Conservation (phyloP, 768 basidiomycete species). For the Steccherinum ochraceum region DNA sequence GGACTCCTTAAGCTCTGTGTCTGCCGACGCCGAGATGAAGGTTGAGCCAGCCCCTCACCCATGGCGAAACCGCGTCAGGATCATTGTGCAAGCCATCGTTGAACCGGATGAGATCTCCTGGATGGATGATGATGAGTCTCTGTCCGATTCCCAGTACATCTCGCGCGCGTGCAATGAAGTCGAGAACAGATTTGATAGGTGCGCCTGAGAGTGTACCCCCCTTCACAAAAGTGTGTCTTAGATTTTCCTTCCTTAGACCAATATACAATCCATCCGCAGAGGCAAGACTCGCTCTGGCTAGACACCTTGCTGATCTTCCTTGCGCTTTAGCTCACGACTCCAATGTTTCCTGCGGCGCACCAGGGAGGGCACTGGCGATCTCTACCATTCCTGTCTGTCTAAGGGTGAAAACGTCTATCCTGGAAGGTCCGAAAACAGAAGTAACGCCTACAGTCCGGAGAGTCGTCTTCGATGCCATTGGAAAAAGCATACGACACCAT, state of each 20-base stretch:
- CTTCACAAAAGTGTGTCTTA: no score
- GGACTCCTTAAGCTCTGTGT: not conserved
- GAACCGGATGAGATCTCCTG: conserved; percentile 40
- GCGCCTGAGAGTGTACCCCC: no score
- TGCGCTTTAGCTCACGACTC: conserved; percentile 16
- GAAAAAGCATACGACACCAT: conserved; percentile 15
- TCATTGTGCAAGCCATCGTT: conserved; percentile 30
- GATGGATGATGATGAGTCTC: conserved; percentile 47
- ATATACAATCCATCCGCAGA: conserved; percentile 25
- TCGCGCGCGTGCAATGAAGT: conserved; percentile 42
- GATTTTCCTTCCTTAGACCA: conserved; percentile 33
- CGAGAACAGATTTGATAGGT: conserved; percentile 29
- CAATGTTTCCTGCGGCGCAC: conserved; percentile 6
- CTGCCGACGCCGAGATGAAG: not conserved
- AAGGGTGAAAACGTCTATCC: conserved; percentile 30
- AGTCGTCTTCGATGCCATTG: conserved; percentile 14
- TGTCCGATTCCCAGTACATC: conserved; percentile 36
- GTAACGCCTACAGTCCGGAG: conserved; percentile 40
- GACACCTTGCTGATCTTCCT: conserved; percentile 11
- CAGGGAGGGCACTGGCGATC: conserved; percentile 7
- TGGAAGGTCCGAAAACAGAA: conserved; percentile 43
- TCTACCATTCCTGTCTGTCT: conserved; percentile 26
- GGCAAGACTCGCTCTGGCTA: conserved; percentile 28
- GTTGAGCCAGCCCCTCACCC: not conserved
- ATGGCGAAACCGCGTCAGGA: conserved; percentile 10